Percentiles rank a stretch among this genome's conserved stretches.
Evolutionary conservation across 163 green algal genomes (phyloP).

Genomic region (Scenedesmus sp.): DNA sequence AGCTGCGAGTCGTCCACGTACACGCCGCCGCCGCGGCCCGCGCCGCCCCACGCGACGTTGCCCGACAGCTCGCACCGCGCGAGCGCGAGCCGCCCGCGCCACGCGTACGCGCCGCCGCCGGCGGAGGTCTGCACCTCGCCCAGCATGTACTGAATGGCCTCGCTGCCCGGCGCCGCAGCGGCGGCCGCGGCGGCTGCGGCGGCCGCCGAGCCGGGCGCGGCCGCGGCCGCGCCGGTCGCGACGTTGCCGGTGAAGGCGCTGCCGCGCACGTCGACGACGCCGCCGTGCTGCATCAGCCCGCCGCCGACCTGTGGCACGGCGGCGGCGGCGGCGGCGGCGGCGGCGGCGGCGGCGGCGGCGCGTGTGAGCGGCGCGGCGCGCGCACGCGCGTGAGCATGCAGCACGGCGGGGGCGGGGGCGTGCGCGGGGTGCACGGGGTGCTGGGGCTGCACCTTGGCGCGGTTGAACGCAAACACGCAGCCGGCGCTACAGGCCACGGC

Average conservation of each 20-base stretch:
- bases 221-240: not conserved
- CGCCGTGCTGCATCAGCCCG: conserved; percentile 29
- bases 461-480: conserved; percentile 15
- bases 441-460: conserved; percentile 34
- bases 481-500: not conserved
- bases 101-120: conserved; percentile 20
- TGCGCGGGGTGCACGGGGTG: too few species aligned
- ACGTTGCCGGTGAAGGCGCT: conserved; percentile 9
- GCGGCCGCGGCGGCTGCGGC: not conserved
- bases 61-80: not conserved
- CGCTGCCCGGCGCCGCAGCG: not conserved
- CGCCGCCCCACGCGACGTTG: conserved; percentile 17
- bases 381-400: too few species aligned
- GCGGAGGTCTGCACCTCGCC: conserved; percentile 28
- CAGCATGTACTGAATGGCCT: conserved; percentile 36
- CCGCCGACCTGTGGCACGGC: conserved; percentile 17
- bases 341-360: too few species aligned
- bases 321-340: too few species aligned
- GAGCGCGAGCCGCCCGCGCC: conserved; percentile 10
- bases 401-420: too few species aligned
- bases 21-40: conserved; percentile 27
- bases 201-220: not conserved
- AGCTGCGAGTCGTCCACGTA: conserved; percentile 33
- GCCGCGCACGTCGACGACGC: not conserved
- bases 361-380: too few species aligned